A percentile compares a stretch with the other conserved stretches of the same genome.
phyloP scores from a whole-genome alignment of 495 filamentous ascomycete species.

The Trichoderma gamsii region DNA sequence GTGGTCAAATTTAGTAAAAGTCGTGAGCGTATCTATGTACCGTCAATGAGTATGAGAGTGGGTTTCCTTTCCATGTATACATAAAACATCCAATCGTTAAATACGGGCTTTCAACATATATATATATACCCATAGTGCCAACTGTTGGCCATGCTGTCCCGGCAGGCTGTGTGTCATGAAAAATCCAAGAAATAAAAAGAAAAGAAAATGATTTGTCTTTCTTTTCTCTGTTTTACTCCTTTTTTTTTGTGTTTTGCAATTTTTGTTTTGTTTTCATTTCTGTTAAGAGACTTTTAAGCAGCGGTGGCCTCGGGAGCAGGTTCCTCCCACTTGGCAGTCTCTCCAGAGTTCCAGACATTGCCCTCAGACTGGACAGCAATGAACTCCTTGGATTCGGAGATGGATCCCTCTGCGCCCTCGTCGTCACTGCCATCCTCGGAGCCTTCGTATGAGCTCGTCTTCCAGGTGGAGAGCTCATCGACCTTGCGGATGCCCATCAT shows the following conservation, averaged over 20 bases:
- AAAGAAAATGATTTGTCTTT: background rate
- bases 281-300: background rate
- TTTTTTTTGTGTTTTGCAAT: background rate
- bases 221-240: background rate
- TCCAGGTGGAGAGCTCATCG: constrained; percentile 41
- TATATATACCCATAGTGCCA: constrained; percentile 9
- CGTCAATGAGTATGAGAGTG: constrained; percentile 3
- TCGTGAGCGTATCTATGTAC: constrained; percentile 14
- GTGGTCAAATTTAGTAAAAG: background rate
- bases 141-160: constrained; percentile 5
- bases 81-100: constrained; percentile 14
- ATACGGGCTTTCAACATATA: background rate
- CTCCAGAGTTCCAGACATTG: constrained; percentile 19
- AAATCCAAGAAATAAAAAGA: background rate
- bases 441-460: constrained; percentile 26
- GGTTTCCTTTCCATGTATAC: constrained; percentile 12
- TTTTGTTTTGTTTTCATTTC: background rate
- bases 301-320: background rate
- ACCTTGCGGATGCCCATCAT: constrained; percentile 74
- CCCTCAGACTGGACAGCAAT: constrained; percentile 33
- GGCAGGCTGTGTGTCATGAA: constrained; percentile 3
- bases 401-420: constrained; percentile 17
- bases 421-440: constrained; percentile 25
- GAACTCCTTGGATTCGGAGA: constrained; percentile 29
- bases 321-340: constrained; percentile 12